These are phyloP conservation scores for Venturiaceae sp. DNA, from an alignment of 2,329 filamentous ascomycete species.

Conservation along the genomic window DNA sequence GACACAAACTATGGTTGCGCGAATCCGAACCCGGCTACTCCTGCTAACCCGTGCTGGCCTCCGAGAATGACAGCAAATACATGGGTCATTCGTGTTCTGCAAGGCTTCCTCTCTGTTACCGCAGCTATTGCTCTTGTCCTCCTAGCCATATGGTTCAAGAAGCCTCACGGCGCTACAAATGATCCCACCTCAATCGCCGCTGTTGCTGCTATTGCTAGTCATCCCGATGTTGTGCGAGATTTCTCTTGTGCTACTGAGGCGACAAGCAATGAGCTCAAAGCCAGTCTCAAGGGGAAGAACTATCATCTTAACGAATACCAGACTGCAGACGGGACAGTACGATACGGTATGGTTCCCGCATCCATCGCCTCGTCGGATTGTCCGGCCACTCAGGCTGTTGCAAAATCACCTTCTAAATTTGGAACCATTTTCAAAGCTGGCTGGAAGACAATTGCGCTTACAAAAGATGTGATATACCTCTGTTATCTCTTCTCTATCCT, in stretches of 20 bases:
- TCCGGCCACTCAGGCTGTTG: no score
- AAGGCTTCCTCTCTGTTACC: not conserved
- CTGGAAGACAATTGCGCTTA: no score
- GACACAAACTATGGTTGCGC: constrained; percentile 2
- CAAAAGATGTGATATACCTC: no score
- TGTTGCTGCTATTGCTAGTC: not conserved
- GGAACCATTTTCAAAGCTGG: no score
- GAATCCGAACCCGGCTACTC: not conserved
- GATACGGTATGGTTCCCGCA: no score
- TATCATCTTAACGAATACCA: no score
- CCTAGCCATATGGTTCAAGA: not conserved
- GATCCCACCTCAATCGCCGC: constrained; percentile 3
- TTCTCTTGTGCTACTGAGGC: not conserved
- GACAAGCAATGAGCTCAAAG: no score
- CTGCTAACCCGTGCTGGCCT: constrained; percentile 6
- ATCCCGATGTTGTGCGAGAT: constrained; percentile 2
- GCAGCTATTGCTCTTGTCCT: not conserved
- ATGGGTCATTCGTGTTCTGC: not conserved
- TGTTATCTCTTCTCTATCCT: no score
- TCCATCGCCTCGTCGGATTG: no score
- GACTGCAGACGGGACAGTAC: no score
- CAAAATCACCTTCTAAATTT: no score
- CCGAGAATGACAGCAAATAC: not conserved
- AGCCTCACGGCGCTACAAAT: not conserved
- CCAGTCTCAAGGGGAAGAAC: no score